Conservation (phyloP, 2,329 filamentous ascomycete genomes). For the Phialocephala sp. region DNA sequence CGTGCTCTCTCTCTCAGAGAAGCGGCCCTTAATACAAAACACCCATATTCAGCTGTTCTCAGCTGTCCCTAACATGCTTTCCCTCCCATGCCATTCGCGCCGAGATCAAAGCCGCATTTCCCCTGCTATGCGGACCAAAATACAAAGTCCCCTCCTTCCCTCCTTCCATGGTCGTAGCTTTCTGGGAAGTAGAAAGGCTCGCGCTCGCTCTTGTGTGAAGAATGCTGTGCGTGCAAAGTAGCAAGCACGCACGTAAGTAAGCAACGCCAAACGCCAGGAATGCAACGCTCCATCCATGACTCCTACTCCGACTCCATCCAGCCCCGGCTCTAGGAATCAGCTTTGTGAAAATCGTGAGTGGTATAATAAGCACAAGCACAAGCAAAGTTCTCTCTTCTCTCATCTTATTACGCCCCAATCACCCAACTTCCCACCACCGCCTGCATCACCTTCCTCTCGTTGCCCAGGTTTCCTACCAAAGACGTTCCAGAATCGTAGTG, state of each 20-base stretch:
- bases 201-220: neutral
- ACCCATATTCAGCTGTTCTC: conserved; percentile 4
- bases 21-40: conserved; percentile 1
- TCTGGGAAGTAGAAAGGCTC: neutral
- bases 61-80: conserved; percentile 6
- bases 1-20: neutral
- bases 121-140: conserved; percentile 1
- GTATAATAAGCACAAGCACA: conserved; percentile 1
- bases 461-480: conserved; percentile 83
- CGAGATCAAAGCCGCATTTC: conserved; percentile 2
- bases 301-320: neutral
- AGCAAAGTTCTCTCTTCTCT: conserved; percentile 29
- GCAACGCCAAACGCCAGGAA: conserved; percentile 3
- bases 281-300: conserved; percentile 9
- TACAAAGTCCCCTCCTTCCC: conserved; percentile 5
- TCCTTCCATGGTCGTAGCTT: neutral
- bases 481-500: conserved; percentile 93
- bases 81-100: neutral
- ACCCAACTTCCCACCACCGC: conserved; percentile 64
- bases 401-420: conserved; percentile 86
- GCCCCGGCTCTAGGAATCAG: neutral
- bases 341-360: neutral
- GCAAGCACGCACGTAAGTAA: neutral
- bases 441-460: conserved; percentile 69
- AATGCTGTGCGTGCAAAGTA: neutral